Percentiles rank a stretch among this genome's conserved stretches.
These are phyloP conservation scores for Epichloe amarillans DNA, from an alignment of 2,329 filamentous ascomycete genomes.

Conservation along the genomic window DNA sequence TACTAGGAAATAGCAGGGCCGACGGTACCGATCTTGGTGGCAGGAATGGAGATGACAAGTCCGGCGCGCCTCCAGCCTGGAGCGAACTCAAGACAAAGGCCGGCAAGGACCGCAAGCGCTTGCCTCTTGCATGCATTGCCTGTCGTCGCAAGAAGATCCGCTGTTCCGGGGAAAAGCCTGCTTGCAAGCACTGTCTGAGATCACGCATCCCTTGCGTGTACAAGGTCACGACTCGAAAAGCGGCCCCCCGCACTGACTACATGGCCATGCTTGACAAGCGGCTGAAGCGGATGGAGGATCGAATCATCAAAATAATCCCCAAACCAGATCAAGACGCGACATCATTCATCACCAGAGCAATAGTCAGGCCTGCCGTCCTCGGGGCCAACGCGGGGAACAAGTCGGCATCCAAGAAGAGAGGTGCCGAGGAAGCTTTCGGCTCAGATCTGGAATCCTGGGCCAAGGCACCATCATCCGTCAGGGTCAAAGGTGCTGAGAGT, in stretches of 20 bases:
- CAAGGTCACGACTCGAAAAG: conserved; percentile 90
- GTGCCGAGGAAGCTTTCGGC: conserved; percentile 77
- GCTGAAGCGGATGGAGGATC: conserved; percentile 92
- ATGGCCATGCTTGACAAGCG: conserved; percentile 98
- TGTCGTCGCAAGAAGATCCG: conserved; percentile 96
- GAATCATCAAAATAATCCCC: conserved; percentile 89
- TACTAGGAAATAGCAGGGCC: conserved; percentile 29
- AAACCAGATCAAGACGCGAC: conserved; percentile 65
- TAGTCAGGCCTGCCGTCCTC: conserved; percentile 67
- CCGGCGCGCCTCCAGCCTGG: conserved; percentile 53
- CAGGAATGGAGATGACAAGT: conserved; percentile 43
- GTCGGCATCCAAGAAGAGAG: conserved; percentile 66
- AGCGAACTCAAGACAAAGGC: conserved; percentile 81
- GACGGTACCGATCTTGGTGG: conserved; percentile 41
- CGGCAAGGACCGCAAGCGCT: conserved; percentile 85
- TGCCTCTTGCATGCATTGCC: conserved; percentile 89
- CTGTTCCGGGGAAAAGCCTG: conserved; percentile 93
- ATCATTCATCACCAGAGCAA: conserved; percentile 58
- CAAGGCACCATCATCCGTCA: conserved; percentile 39
- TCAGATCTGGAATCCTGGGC: conserved; percentile 74
- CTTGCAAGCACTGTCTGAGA: conserved; percentile 88
- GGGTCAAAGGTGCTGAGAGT: conserved; percentile 32
- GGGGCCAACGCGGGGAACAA: conserved; percentile 31
- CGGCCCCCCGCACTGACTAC: conserved; percentile 93
- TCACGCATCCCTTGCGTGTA: conserved; percentile 94